Conservation (phyloP, 2,329 filamentous ascomycete genomes). For the Ascochyta koolunga region DNA sequence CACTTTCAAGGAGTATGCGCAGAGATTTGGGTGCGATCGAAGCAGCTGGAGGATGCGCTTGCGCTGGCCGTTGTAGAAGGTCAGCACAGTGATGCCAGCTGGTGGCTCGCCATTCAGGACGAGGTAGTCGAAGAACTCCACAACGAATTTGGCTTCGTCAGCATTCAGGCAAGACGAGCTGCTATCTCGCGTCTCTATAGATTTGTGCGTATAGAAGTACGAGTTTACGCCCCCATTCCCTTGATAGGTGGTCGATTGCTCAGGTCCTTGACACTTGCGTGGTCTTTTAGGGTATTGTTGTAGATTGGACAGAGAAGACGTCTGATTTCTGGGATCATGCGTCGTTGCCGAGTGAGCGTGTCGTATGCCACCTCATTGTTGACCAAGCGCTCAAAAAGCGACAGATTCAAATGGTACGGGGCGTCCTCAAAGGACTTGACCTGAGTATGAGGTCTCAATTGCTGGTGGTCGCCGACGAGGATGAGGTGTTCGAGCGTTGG, state of each 20-base stretch:
- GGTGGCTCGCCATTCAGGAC: slow-evolving; percentile 67
- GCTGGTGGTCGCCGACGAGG: slow-evolving; percentile 80
- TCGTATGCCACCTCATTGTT: slow-evolving; percentile 67
- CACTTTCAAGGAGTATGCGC: slow-evolving; percentile 59
- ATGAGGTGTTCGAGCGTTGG: slow-evolving; percentile 69
- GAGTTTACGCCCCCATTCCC: slow-evolving; percentile 68
- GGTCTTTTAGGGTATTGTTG: slow-evolving; percentile 60
- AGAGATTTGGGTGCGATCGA: slow-evolving; percentile 51
- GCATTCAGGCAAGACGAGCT: slow-evolving; percentile 72
- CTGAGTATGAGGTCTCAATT: slow-evolving; percentile 73
- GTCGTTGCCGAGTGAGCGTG: slow-evolving; percentile 70
- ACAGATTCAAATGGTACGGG: slow-evolving; percentile 73
- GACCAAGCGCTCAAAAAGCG: slow-evolving; percentile 82
- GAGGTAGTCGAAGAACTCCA: slow-evolving; percentile 74
- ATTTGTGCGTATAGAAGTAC: slow-evolving; percentile 68
- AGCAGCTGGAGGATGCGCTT: slow-evolving; percentile 65
- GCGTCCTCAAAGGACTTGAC: slow-evolving; percentile 62
- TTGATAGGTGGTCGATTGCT: slow-evolving; percentile 59
- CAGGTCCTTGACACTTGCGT: slow-evolving; percentile 58
- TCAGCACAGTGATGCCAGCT: slow-evolving; percentile 75
- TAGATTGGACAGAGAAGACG: slow-evolving; percentile 68
- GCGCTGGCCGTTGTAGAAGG: slow-evolving; percentile 86
- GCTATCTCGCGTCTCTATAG: slow-evolving; percentile 67
- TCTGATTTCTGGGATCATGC: slow-evolving; percentile 74
- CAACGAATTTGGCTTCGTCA: slow-evolving; percentile 77